Evolutionary conservation across 805 yeast species (phyloP).

Genomic region (Candida vaughaniae): DNA sequence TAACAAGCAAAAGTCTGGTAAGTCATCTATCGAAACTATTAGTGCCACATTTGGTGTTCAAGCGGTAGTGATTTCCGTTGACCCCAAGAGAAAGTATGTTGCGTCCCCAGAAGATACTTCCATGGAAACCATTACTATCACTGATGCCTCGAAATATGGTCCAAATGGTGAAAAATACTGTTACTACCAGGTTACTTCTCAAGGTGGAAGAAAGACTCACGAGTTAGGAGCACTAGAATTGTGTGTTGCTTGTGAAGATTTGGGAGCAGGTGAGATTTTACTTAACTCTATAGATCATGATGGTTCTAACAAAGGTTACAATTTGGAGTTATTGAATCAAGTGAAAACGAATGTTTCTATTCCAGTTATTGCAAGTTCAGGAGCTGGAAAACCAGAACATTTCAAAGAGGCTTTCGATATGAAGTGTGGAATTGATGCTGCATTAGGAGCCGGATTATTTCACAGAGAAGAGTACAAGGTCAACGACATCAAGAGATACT

Average conservation of each 20-base stretch:
- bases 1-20: slow-evolving; percentile 62
- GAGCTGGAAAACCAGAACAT: slow-evolving; percentile 94
- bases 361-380: slow-evolving; percentile 97
- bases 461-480: slow-evolving; percentile 94
- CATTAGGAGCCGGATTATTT: slow-evolving; percentile 98
- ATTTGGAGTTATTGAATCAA: slow-evolving; percentile 77
- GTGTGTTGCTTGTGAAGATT: slow-evolving; percentile 80
- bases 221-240: slow-evolving; percentile 91
- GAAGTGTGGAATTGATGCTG: slow-evolving; percentile 88
- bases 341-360: slow-evolving; percentile 74
- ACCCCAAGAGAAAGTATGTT: slow-evolving; percentile 87
- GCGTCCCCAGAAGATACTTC: slow-evolving; percentile 55
- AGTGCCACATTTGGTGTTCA: slow-evolving; percentile 91
- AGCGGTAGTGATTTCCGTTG: slow-evolving; percentile 98
- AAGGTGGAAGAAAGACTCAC: slow-evolving; percentile 87
- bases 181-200: slow-evolving; percentile 94
- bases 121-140: slow-evolving; percentile 65
- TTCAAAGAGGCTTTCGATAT: slow-evolving; percentile 79
- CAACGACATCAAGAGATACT: slow-evolving; percentile 70
- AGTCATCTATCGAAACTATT: slow-evolving; percentile 88
- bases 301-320: slow-evolving; percentile 94
- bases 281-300: slow-evolving; percentile 95
- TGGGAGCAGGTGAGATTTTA: slow-evolving; percentile 96
- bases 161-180: slow-evolving; percentile 88
- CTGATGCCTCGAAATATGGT: slow-evolving; percentile 51